Evolutionary conservation across 306 rosid genomes (phyloP), one percentile per base, ranked within the genome.

Genomic region (Prunus mira): DNA sequence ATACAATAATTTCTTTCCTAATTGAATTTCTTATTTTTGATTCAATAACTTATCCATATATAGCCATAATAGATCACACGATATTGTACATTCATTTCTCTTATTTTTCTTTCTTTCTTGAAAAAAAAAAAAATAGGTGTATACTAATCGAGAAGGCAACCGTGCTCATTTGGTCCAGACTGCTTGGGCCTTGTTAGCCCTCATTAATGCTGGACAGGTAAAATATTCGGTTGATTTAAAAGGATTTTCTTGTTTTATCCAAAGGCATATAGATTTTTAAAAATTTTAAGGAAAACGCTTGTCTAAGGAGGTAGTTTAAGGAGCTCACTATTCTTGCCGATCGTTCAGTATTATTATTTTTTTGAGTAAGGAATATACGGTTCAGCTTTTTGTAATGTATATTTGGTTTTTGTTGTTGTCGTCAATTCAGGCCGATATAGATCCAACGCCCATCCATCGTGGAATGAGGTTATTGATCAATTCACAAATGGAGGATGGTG

Each of bases 401-500:
- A 32, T 32, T 3, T 32, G 34, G 6, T 32, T 32, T 32, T 32
- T 32, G 0, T 32, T 4, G 18, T 70, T 67, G 62, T 75, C 49
- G 7, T 75, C 43, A 69, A 68, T 69, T 78, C 69, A 89, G 95
- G 89, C 81, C n/a, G 74, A 81, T 57, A 79, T 87, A 76, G 90
- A 90, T 77, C 78, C 91, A 1, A 77, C 78, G 18, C 90, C 90
- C 43, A 87, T 90, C 73, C 89, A 90, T 55, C 84, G 74, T 6
- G 92, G 90, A 71, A 81, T 86, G 13, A 84, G 69, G 70, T 62
- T 87, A 60, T 6, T 89, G 34, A 86, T 89, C 79, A 87, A 89
- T 74, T 80, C 86, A 62, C 94, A 89, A 47, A 86, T 89, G 94
- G 94, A 87, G 65, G 86, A 89, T 45, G 94, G 94, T 64, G 91